phyloP scores from a whole-genome alignment of 768 basidiomycete species.

The Hericium alpestre region DNA sequence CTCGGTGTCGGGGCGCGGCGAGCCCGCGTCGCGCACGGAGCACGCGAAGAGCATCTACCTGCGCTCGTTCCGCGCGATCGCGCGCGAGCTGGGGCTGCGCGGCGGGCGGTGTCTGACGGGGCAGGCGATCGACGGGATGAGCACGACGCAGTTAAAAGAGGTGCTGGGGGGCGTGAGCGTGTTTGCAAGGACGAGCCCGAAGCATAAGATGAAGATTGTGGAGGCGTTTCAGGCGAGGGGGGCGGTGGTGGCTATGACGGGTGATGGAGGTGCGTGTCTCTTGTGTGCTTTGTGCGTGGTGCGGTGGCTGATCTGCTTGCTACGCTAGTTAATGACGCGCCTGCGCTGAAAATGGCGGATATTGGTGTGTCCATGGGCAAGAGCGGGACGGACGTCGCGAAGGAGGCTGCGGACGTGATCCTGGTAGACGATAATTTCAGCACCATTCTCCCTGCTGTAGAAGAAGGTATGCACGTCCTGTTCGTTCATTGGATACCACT shows the following conservation, averaged over 20 bases:
- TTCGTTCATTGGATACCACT: background rate
- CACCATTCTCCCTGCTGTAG: slow-evolving; percentile 87
- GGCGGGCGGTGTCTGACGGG: slow-evolving; percentile 36
- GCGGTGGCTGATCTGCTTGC: background rate
- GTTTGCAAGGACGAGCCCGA: slow-evolving; percentile 91
- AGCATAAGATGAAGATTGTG: slow-evolving; percentile 96
- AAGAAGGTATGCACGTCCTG: slow-evolving; percentile 53
- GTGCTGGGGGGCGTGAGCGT: slow-evolving; percentile 74
- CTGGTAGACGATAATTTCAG: slow-evolving; percentile 96
- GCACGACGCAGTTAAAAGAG: slow-evolving; percentile 69
- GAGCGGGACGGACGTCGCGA: slow-evolving; percentile 97
- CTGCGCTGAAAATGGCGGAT: slow-evolving; percentile 94
- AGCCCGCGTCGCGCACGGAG: slow-evolving; percentile 19
- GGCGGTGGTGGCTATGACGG: slow-evolving; percentile 92
- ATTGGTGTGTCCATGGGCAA: slow-evolving; percentile 98
- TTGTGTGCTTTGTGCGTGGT: background rate
- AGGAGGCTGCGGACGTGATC: slow-evolving; percentile 95
- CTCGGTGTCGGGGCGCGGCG: slow-evolving; percentile 22
- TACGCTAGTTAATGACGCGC: slow-evolving; percentile 79
- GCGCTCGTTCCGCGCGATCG: slow-evolving; percentile 59
- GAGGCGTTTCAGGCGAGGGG: slow-evolving; percentile 88
- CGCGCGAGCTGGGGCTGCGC: slow-evolving; percentile 72
- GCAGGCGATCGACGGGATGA: slow-evolving; percentile 69
- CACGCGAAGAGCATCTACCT: slow-evolving; percentile 32
- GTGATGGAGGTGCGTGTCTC: slow-evolving; percentile 71